Evolutionary conservation across 768 basidiomycete species (phyloP), one percentile per base, ranked within the genome.

Genomic region (Lactifluus piperatus): DNA sequence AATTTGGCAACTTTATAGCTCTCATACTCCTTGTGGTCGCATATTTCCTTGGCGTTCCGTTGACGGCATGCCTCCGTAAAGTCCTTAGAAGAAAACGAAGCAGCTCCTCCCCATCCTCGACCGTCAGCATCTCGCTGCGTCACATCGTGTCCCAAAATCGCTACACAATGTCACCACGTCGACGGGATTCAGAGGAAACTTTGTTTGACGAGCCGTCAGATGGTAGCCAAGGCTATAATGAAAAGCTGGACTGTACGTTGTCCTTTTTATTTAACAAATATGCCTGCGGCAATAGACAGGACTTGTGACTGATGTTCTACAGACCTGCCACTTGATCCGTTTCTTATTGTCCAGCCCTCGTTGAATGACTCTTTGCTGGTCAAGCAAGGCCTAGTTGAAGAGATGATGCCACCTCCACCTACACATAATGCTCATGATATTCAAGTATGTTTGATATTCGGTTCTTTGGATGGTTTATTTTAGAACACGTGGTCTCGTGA

Each of bases 41-140:
- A 29, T 65, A 62, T 47, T 27, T 67, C 36, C 43, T 70, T 4
- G 66, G 67, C 27, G 51, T 63, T 30, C 68, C 66, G 7, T 44
- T 68, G 34, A 64, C 65, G 27, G 54, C 58, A 29, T 56, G 60
- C 18, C 53, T 65, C 16, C 56, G 52, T 55, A 64, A 59, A 45
- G 47, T 54, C 30, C 3, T 62, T 22, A 58, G 52, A 27, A 11
- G 61, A 27, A 64, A 48, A 22, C 18, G 29, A 10, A 39, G 32
- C 2, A n/a, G 36, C 13, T 20, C 20, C 37, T 39, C 56, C 24
- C 18, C 27, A 36, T n/a, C 26, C 9, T 51, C 45, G 41, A 46
- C 32, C 29, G 16, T 10, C 14, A 24, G 24, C 29, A n/a, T 26
- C 24, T 48, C 60, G 5, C 29, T 16, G 14, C 43, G 9, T 49